Evolutionary conservation across 371 early-diverging fungal genomes (phyloP).

Genomic region (Vairimorpha apis): DNA sequence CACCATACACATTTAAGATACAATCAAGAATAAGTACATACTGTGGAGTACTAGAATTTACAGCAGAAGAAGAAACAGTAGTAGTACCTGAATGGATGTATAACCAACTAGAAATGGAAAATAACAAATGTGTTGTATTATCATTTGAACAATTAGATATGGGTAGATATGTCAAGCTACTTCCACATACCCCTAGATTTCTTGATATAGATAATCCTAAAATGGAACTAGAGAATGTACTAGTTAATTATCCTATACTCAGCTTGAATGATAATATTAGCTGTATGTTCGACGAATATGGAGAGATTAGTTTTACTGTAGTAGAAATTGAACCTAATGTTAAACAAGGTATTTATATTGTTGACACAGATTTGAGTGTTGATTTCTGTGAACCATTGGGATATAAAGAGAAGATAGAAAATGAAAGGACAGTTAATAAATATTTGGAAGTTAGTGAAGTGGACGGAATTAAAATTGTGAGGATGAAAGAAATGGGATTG

Average conservation of each 20-base stretch:
- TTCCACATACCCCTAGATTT: slow-evolving; percentile 91
- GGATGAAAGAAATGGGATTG: slow-evolving; percentile 25
- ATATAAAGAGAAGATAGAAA: slow-evolving; percentile 71
- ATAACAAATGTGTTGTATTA: slow-evolving; percentile 72
- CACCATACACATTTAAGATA: slow-evolving; percentile 64
- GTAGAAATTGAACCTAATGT: slow-evolving; percentile 77
- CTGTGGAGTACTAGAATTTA: slow-evolving; percentile 95
- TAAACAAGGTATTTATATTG: slow-evolving; percentile 73
- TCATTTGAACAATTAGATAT: slow-evolving; percentile 72
- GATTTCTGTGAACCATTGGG: slow-evolving; percentile 96
- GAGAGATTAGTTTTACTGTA: slow-evolving; percentile 76
- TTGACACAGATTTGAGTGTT: slow-evolving; percentile 93
- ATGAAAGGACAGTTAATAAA: slow-evolving; percentile 50
- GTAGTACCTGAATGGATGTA: slow-evolving; percentile 98
- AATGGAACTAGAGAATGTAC: slow-evolving; percentile 89
- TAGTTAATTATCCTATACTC: slow-evolving; percentile 83
- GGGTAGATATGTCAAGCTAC: slow-evolving; percentile 85
- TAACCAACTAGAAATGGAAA: slow-evolving; percentile 71
- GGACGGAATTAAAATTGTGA: slow-evolving; percentile 11
- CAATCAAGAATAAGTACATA: slow-evolving; percentile 68
- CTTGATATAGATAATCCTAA: slow-evolving; percentile 92
- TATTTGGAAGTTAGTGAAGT: slow-evolving; percentile 25
- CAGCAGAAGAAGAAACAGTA: slow-evolving; percentile 84
- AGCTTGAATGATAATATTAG: slow-evolving; percentile 83
- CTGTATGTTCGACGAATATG: slow-evolving; percentile 76